These are phyloP conservation scores for Cryphonectria carpinicola DNA, from an alignment of 2,329 filamentous ascomycete species.

Conservation along the genomic window DNA sequence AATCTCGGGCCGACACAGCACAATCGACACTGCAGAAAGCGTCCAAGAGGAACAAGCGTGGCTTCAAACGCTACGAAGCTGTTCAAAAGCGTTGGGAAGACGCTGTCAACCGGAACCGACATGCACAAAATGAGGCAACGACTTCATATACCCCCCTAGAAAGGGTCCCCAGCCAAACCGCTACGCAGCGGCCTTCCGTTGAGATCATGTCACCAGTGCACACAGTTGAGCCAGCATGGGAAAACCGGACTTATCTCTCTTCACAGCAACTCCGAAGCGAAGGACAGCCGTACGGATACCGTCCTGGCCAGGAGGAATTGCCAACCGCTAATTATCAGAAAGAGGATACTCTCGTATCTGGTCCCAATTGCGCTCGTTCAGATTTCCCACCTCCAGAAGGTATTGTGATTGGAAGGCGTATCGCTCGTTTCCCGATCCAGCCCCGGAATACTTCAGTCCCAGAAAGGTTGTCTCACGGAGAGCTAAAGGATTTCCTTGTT, in stretches of 20 bases:
- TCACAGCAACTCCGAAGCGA: conserved; percentile 16
- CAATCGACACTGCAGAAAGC: conserved; percentile 33
- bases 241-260: conserved; percentile 29
- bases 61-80: conserved; percentile 52
- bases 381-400: conserved; percentile 20
- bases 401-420: conserved; percentile 21
- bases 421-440: conserved; percentile 25
- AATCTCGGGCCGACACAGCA: conserved; percentile 16
- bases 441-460: conserved; percentile 18
- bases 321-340: conserved; percentile 15
- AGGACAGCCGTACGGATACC: conserved; percentile 9
- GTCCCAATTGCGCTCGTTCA: neutral
- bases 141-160: conserved; percentile 23
- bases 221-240: conserved; percentile 23
- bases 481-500: conserved; percentile 49
- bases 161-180: conserved; percentile 27
- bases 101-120: conserved; percentile 37
- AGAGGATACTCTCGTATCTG: neutral
- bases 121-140: conserved; percentile 27
- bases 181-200: conserved; percentile 25
- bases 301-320: conserved; percentile 9
- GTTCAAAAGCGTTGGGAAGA: conserved; percentile 37
- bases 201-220: conserved; percentile 22
- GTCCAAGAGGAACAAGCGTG: conserved; percentile 45
- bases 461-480: conserved; percentile 34